Evolutionary conservation across 495 filamentous ascomycete genomes (phyloP).

Genomic region (Talaromyces ruber): DNA sequence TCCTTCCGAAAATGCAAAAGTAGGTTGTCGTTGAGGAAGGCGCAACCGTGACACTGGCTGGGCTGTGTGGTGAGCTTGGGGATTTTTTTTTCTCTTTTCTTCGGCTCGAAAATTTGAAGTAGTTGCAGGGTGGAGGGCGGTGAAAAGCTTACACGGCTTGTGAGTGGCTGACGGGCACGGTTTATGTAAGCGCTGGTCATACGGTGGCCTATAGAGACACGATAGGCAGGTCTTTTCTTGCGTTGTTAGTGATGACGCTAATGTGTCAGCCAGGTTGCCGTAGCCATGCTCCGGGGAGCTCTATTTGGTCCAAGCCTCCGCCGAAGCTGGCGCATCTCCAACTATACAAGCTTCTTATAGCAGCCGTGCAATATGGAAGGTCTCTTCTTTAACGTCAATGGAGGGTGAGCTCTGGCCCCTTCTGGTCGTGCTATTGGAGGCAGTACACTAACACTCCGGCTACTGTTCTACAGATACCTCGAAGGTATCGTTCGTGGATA

Average conservation of each 20-base stretch:
- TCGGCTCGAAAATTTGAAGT: constrained; percentile 6
- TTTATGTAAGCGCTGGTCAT: neutral
- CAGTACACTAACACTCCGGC: constrained; percentile 11
- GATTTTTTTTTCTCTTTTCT: constrained; percentile 6
- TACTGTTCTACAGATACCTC: constrained; percentile 57
- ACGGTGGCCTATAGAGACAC: neutral
- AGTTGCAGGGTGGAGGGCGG: constrained; percentile 4
- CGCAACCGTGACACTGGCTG: neutral
- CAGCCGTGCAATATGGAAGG: constrained; percentile 66
- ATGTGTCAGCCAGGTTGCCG: neutral
- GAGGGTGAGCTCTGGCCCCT: constrained; percentile 59
- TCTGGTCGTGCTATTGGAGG: neutral
- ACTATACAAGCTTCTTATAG: neutral
- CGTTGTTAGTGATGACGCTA: neutral
- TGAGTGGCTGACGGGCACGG: neutral
- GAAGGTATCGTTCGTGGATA: constrained; percentile 97
- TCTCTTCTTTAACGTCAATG: constrained; percentile 90
- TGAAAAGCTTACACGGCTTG: neutral
- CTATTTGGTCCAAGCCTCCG: neutral
- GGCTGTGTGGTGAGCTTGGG: neutral
- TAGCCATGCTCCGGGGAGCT: neutral
- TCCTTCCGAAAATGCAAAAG: constrained; percentile 2
- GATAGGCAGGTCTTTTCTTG: neutral
- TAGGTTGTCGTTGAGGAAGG: neutral
- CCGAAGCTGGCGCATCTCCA: neutral